These are phyloP conservation scores for Diospyros kaki DNA, from an alignment of 148 eudicot genomes.

Conservation along the genomic window DNA sequence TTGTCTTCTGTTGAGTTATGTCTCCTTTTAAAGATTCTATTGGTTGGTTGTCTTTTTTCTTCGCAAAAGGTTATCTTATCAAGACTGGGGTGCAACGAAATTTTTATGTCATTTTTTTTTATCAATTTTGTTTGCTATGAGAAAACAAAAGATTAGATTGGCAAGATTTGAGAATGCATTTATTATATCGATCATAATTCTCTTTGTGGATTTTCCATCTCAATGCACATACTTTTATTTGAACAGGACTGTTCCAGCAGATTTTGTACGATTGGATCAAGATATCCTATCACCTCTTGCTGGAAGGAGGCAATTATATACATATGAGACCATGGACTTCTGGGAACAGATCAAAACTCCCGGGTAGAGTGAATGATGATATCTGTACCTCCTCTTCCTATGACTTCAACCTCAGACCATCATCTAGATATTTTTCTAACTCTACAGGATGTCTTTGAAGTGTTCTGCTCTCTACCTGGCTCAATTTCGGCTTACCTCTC, in stretches of 20 bases:
- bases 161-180: too few species aligned
- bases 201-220: not conserved
- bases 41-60: not conserved
- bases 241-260: slow-evolving; percentile 57
- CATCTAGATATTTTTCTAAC: slow-evolving; percentile 13
- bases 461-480: slow-evolving; percentile 86
- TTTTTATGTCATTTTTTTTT: not conserved
- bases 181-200: not conserved
- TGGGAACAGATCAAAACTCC: slow-evolving; percentile 98
- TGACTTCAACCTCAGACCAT: slow-evolving; percentile 5
- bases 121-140: too few species aligned
- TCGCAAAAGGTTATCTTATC: not conserved
- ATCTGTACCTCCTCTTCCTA: not conserved
- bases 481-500: slow-evolving; percentile 42
- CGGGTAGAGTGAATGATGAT: slow-evolving; percentile 36
- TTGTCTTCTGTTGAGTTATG: not conserved
- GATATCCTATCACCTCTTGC: slow-evolving; percentile 93
- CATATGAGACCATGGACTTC: slow-evolving; percentile 75
- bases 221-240: slow-evolving; percentile 31
- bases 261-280: slow-evolving; percentile 80
- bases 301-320: slow-evolving; percentile 82
- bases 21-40: not conserved
- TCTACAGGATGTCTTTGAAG: slow-evolving; percentile 78
- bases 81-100: not conserved
- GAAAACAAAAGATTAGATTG: too few species aligned